These are phyloP conservation scores for Metroxylon sagu DNA, from an alignment of 176 grass and related monocot genomes.

Conservation along the genomic window DNA sequence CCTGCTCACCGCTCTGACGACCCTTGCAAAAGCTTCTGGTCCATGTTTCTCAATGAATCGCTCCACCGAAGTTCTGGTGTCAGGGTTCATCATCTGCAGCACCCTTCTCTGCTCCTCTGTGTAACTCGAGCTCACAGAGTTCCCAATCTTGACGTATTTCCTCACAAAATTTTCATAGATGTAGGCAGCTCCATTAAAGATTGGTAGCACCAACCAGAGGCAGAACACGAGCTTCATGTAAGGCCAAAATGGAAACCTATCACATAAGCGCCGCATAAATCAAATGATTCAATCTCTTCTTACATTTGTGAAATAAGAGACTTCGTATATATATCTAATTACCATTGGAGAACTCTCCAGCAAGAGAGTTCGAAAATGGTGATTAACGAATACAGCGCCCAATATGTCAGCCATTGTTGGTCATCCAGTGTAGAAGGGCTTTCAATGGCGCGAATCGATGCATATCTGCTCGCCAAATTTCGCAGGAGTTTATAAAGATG, in stretches of 20 bases:
- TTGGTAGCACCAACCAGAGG: conserved; percentile 89
- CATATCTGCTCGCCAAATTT: conserved; percentile 34
- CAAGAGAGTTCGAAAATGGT: conserved; percentile 87
- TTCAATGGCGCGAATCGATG: conserved; percentile 92
- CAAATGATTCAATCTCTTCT: background rate
- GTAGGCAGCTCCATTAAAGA: conserved; percentile 95
- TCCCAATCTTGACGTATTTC: conserved; percentile 77
- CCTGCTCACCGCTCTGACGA: conserved; percentile 52
- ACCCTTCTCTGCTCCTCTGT: conserved; percentile 55
- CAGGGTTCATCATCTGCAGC: conserved; percentile 90
- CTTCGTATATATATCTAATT: background rate
- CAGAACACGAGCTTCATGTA: conserved; percentile 92
- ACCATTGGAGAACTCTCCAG: conserved; percentile 85
- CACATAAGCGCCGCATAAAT: background rate
- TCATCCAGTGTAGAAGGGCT: conserved; percentile 79
- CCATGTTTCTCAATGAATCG: conserved; percentile 68
- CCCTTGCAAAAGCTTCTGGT: conserved; percentile 58
- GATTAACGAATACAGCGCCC: conserved; percentile 85
- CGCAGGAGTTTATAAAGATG: background rate
- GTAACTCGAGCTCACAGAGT: conserved; percentile 55
- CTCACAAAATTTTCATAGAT: conserved; percentile 74
- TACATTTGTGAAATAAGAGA: background rate
- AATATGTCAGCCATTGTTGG: conserved; percentile 99
- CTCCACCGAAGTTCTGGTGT: conserved; percentile 73
- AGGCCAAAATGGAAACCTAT: conserved; percentile 81